Base-by-base conservation (phyloP, 1,284 basidiomycete species). In the Grifola frondosa region DNA sequence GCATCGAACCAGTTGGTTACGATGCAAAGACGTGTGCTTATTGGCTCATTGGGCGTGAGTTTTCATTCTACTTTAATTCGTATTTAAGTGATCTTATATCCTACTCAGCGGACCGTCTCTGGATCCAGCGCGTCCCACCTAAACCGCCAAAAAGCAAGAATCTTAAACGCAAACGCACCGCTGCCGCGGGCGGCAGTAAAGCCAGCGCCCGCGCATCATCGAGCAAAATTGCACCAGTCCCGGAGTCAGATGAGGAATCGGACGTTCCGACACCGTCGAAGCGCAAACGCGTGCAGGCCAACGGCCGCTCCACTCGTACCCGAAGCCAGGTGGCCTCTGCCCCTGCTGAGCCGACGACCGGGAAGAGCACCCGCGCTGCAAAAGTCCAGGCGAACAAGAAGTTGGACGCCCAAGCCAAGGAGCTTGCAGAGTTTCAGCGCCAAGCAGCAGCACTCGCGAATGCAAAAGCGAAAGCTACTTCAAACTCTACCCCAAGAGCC, bases 1-100 rank as follows among this genome's bases (percentile, higher is more conserved):
- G 91, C 22, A 82, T 90, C 42, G 88, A 92, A 57, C 91, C 92
- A 2, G 81, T 93, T 52, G 92, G 93, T 7, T 90, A 87, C 59
- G 92, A 96, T 59, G 73, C 78, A 15, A 82, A 85, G 56, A 74
- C 73, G 17, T 93, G 92, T 62, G 84, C 87, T 0, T 96, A 94
- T 62, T 94, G 90, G 91, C 69, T 92, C 16, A 89, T 94, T 54
- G 91, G 91, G 21, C 73, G 85, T 86, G 63, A 33, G 73, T 57
- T n/a, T 25, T 31, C 30, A 25, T 30, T 26, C 25, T 29, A 7
- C 20, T 20, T 28, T n/a, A n/a, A 26, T 40, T 17, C 17, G 25
- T 37, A 34, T 28, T n/a, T 13, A 16, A 10, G 4, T 30, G 19
- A 31, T 43, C 31, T 37, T 34, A 28, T 35, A 15, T 31, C 30